Percentiles rank a stretch among this genome's conserved stretches.
Conservation (phyloP, 495 filamentous ascomycete genomes). For the Durotheca rogersii region DNA sequence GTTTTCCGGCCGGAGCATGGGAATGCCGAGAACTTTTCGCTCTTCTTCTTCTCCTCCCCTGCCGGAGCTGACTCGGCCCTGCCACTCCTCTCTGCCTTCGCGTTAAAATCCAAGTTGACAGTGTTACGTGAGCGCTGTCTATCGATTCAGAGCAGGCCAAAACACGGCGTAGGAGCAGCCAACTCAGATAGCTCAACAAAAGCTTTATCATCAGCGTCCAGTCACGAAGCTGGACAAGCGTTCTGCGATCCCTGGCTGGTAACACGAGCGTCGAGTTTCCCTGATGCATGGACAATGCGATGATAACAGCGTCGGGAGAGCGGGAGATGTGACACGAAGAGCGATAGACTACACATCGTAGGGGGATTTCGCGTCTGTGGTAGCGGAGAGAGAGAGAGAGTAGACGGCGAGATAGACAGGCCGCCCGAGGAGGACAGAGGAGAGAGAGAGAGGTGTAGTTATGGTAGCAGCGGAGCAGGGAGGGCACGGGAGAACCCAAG, state of each 20-base stretch:
- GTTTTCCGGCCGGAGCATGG: constrained; percentile 18
- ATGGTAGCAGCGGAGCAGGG: constrained; percentile 15
- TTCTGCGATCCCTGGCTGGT: constrained; percentile 22
- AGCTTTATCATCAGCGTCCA: constrained; percentile 1
- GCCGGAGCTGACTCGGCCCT: background rate
- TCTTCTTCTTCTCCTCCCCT: constrained; percentile 1
- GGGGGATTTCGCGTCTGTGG: constrained; percentile 5
- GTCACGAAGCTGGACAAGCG: constrained; percentile 21
- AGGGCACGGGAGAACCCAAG: too few relatives aligned
- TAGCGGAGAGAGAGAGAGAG: background rate
- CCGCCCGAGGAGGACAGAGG: constrained; percentile 9
- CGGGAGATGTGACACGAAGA: constrained; percentile 14
- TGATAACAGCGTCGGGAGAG: constrained; percentile 9
- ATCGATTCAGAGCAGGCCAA: constrained; percentile 11
- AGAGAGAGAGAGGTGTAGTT: constrained; percentile 22
- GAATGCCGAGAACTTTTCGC: constrained; percentile 9
- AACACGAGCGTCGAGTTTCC: constrained; percentile 23
- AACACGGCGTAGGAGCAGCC: constrained; percentile 15
- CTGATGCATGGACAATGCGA: constrained; percentile 31
- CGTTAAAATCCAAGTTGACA: constrained; percentile 16
- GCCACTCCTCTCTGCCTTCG: constrained; percentile 17
- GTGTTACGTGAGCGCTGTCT: constrained; percentile 12
- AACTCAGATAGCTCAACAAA: constrained; percentile 1
- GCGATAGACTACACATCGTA: constrained; percentile 28
- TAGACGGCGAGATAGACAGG: constrained; percentile 3